Evolutionary conservation across 495 filamentous ascomycete genomes (phyloP), one percentile per base, ranked within the genome.

Genomic region (Trichoderma virens): DNA sequence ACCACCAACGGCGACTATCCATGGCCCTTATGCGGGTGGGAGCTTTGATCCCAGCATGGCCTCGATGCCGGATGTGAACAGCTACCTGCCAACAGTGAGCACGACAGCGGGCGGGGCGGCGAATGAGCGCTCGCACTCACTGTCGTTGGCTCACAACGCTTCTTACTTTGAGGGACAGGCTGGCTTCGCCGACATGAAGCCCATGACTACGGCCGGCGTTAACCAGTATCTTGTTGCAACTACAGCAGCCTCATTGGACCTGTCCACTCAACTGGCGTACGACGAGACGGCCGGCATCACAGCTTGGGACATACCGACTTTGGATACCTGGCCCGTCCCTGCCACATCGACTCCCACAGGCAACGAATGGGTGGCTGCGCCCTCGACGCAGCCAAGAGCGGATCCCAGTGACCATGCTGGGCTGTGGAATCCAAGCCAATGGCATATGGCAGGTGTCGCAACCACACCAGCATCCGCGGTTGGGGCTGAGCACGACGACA

Each of bases 1-100:
- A 3, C 76, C 75, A 5, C 70, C 70, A 13, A 75, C 74, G 0
- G 73, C 70, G 3, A 68, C 68, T 4, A 64, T 73, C 5, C 72
- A 71, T 18, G 70, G 72, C 8, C 65, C 70, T 9, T 79, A 75
- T 63, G 13, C 66, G 67, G 39, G 35, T 20, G 61, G 61, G 25
- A 65, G 34, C 28, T 69, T 71, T 62, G 69, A 47, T 38, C 34
- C 61, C 31, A 39, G 16, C n/a, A 25, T 51, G 45, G 45, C 18
- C n/a, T 7, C 45, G 16, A 51, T 20, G n/a, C 45, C 45, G n/a
- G 45, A 51, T 14, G 51, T 56, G 35, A 62, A 62, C 38, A 34
- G 61, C n/a, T 39, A 35, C 60, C 16, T 61, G 31, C 60, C 60
- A 41, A 35, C 60, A 25, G 35, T 41, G 14, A 20, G 31, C 60